phyloP scores from a whole-genome alignment of 2,329 filamentous ascomycete species.

The Zymoseptoria crescenta region DNA sequence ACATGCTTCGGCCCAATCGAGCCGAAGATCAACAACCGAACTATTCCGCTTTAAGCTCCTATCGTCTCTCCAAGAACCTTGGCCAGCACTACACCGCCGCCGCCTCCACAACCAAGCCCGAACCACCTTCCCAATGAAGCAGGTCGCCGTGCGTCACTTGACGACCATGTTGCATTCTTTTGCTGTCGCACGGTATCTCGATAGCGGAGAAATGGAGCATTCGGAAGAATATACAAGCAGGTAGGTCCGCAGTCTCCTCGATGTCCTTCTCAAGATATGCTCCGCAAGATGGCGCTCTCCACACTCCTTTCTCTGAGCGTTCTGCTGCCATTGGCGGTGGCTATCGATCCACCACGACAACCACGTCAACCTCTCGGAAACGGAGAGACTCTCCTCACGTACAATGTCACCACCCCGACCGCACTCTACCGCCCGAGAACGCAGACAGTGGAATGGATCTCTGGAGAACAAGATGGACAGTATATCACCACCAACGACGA shows the following conservation, averaged over 20 bases:
- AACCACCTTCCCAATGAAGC: neutral
- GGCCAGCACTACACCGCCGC: neutral
- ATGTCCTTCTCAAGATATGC: neutral
- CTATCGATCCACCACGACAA: conserved; percentile 12
- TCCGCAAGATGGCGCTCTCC: conserved; percentile 5
- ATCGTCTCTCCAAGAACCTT: neutral
- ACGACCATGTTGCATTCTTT: neutral
- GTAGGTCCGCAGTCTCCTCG: neutral
- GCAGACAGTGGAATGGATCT: conserved; percentile 43
- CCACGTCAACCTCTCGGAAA: conserved; percentile 13
- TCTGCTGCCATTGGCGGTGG: conserved; percentile 8
- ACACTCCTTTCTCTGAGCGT: conserved; percentile 2
- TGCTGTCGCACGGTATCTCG: neutral
- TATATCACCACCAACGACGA: conserved; percentile 48
- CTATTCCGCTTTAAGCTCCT: neutral
- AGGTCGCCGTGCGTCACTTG: neutral
- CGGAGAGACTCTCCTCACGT: conserved; percentile 10
- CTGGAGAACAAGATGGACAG: conserved; percentile 52
- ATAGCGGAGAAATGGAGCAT: neutral
- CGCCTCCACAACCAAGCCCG: neutral
- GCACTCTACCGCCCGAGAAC: conserved; percentile 6
- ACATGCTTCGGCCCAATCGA: neutral
- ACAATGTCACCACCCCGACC: conserved; percentile 15
- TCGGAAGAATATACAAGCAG: neutral
- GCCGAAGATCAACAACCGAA: neutral